A percentile compares a stretch with the other conserved stretches of the same genome.
Conservation (phyloP, 208 protist species). For the Acanthamoeba triangularis region DNA sequence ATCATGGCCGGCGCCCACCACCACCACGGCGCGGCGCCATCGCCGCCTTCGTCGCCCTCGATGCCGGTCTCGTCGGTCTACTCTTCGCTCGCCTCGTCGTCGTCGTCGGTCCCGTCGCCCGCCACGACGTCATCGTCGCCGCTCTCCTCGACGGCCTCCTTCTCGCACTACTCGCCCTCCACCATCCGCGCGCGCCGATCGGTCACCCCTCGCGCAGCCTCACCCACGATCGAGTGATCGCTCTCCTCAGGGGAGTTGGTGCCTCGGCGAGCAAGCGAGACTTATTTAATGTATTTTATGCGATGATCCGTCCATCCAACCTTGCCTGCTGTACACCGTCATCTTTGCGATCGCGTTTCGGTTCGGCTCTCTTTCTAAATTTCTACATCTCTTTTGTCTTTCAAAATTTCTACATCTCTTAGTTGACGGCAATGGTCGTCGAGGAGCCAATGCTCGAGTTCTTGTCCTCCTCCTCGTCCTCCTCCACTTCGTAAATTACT, state of each 20-base stretch:
- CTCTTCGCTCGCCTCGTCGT: not conserved
- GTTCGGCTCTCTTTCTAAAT: not conserved
- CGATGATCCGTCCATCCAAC: not conserved
- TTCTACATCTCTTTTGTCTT: no score
- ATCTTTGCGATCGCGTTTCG: not conserved
- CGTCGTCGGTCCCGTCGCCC: not conserved
- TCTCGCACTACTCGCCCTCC: not conserved
- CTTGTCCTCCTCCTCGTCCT: constrained; percentile 67
- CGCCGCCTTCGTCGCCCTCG: not conserved
- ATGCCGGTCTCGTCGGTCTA: not conserved
- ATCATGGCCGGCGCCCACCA: no score
- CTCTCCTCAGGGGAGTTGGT: not conserved
- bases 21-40: not conserved
- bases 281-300: not conserved
- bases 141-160: not conserved
- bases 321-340: not conserved
- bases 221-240: not conserved
- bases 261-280: no score
- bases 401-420: no score
- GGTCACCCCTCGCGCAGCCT: not conserved
- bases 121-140: not conserved
- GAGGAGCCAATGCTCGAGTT: not conserved
- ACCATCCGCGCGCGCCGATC: not conserved
- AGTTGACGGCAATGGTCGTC: constrained; percentile 7
- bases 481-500: constrained; percentile 89